Evolutionary conservation across 1,284 basidiomycete species (phyloP).

Genomic region (Paramarasmius palmivorus): DNA sequence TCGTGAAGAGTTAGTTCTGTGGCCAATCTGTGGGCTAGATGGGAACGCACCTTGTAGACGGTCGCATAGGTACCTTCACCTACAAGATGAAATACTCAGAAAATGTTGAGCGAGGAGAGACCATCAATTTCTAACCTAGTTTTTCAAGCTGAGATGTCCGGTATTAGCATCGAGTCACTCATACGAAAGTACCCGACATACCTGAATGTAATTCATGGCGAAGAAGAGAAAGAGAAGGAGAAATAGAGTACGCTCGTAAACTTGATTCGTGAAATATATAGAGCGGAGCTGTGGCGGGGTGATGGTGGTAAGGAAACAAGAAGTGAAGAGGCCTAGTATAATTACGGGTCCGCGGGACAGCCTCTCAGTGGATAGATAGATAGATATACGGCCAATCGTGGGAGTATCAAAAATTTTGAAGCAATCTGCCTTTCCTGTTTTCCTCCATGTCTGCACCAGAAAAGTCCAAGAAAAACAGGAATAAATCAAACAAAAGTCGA

Average conservation of each 20-base stretch:
- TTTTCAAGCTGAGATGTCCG: conserved; percentile 77
- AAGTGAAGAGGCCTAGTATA: neutral
- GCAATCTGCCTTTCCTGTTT: too few species aligned
- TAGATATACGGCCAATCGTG: conserved; percentile 2
- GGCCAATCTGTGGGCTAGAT: neutral
- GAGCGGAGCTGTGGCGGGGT: neutral
- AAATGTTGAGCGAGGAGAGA: conserved; percentile 2
- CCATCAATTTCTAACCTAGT: conserved; percentile 51
- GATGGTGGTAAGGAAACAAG: conserved; percentile 2
- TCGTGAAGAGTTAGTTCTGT: conserved; percentile 15
- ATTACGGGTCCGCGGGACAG: neutral
- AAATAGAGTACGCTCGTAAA: neutral
- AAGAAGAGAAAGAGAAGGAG: conserved; percentile 4
- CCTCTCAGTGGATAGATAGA: neutral
- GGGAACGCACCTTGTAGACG: conserved; percentile 76
- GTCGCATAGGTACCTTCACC: conserved; percentile 89
- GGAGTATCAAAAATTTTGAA: conserved; percentile 20
- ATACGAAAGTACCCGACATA: conserved; percentile 25
- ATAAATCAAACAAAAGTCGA: conserved; percentile 55
- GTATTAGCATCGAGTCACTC: conserved; percentile 15
- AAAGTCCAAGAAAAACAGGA: conserved; percentile 51
- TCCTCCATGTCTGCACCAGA: conserved; percentile 41
- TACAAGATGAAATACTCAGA: conserved; percentile 24
- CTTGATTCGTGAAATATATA: neutral
- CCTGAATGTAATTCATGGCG: conserved; percentile 79